Evolutionary conservation across 2,329 filamentous ascomycete genomes (phyloP).

Genomic region (Dryadomyces quercus-mongolicae): DNA sequence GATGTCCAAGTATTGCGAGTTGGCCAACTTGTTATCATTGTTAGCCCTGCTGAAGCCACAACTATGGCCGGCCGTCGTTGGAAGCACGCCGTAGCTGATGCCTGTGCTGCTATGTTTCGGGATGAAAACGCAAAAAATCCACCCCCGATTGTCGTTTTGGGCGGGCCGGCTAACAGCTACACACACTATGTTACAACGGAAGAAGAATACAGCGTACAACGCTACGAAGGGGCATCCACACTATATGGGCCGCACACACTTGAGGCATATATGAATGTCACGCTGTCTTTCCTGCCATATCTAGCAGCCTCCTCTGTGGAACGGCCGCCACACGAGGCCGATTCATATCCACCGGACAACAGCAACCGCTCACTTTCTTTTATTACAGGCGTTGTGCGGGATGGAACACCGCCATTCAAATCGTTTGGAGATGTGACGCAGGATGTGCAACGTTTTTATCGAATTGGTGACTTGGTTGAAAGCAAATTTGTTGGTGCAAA

Average conservation of each 20-base stretch:
- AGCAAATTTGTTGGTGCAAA: constrained; percentile 77
- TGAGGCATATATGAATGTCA: constrained; percentile 77
- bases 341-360: constrained; percentile 63
- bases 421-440: constrained; percentile 56
- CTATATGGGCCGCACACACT: constrained; percentile 75
- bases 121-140: constrained; percentile 17
- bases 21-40: constrained; percentile 72
- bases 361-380: constrained; percentile 63
- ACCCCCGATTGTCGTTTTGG: constrained; percentile 62
- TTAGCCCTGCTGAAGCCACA: constrained; percentile 77
- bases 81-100: constrained; percentile 54
- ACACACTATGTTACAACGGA: constrained; percentile 30
- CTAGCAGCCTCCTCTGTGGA: constrained; percentile 36
- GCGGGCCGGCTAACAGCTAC: constrained; percentile 81
- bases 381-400: constrained; percentile 66
- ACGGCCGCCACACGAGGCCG: constrained; percentile 27
- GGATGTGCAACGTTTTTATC: constrained; percentile 41
- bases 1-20: constrained; percentile 78
- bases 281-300: constrained; percentile 55
- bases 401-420: constrained; percentile 51
- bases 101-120: constrained; percentile 25
- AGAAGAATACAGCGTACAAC: constrained; percentile 55
- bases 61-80: constrained; percentile 88
- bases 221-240: constrained; percentile 85
- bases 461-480: constrained; percentile 41